These are phyloP conservation scores for Corylus avellana DNA, from an alignment of 306 rosid genomes.

Conservation along the genomic window DNA sequence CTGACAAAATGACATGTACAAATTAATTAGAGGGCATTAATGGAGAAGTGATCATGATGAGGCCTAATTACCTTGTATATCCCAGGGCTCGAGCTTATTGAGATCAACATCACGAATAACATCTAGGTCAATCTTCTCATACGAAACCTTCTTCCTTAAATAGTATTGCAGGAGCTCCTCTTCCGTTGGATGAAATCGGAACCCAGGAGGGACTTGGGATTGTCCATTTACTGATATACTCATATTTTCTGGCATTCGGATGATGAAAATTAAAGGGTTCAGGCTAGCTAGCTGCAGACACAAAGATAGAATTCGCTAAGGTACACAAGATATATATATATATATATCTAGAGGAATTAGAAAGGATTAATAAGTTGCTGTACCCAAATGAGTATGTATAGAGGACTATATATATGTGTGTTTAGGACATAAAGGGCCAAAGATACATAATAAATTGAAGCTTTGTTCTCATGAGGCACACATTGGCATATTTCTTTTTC, in stretches of 20 bases:
- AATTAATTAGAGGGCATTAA: neutral
- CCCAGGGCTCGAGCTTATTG: conserved; percentile 99
- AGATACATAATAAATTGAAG: conserved; percentile 16
- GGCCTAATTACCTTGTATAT: conserved; percentile 69
- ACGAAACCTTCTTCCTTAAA: conserved; percentile 75
- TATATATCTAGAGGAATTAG: no score
- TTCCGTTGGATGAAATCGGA: conserved; percentile 86
- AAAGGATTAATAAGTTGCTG: conserved; percentile 28
- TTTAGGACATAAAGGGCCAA: conserved; percentile 41
- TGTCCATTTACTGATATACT: conserved; percentile 87
- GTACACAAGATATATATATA: conserved; percentile 3
- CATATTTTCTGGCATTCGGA: conserved; percentile 62
- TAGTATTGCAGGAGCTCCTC: conserved; percentile 89
- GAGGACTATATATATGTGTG: conserved; percentile 55
- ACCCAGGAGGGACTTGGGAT: conserved; percentile 91
- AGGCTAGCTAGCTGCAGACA: conserved; percentile 9
- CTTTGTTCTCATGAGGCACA: conserved; percentile 7
- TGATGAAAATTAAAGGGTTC: neutral
- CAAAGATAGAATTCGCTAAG: conserved; percentile 27
- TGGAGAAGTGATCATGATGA: no score
- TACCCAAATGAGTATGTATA: conserved; percentile 52
- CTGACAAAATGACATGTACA: neutral
- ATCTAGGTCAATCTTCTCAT: conserved; percentile 75
- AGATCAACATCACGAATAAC: conserved; percentile 94
- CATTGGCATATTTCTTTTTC: neutral